phyloP scores from a whole-genome alignment of 2,329 filamentous ascomycete genomes.

The Pezicula carpinea region DNA sequence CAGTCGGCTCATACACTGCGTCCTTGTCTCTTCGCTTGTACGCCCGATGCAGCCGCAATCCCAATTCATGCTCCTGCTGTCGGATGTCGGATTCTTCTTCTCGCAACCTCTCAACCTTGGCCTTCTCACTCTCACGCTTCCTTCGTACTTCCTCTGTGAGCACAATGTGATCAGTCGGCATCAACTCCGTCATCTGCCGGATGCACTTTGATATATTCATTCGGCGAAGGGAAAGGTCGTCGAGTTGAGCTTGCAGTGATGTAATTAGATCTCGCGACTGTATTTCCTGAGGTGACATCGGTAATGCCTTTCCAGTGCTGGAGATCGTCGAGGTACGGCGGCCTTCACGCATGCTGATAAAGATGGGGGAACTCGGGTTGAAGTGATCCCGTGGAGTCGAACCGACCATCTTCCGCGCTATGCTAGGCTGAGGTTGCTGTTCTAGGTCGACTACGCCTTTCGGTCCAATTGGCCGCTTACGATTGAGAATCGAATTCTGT shows the following conservation, averaged over 20 bases:
- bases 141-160: conserved; percentile 59
- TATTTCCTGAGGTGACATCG: conserved; percentile 54
- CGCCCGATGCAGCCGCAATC: conserved; percentile 67
- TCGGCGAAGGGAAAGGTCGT: conserved; percentile 61
- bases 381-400: not conserved
- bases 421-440: conserved; percentile 7
- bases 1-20: conserved; percentile 58
- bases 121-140: conserved; percentile 51
- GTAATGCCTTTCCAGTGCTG: conserved; percentile 50
- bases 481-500: conserved; percentile 22
- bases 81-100: conserved; percentile 67
- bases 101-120: conserved; percentile 62
- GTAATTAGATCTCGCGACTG: conserved; percentile 60
- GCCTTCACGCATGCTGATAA: conserved; percentile 22
- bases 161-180: conserved; percentile 66
- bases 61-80: conserved; percentile 73
- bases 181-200: conserved; percentile 71
- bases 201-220: conserved; percentile 70
- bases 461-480: conserved; percentile 21
- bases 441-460: too few species aligned
- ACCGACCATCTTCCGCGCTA: conserved; percentile 23
- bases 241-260: conserved; percentile 60
- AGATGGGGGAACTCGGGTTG: conserved; percentile 20
- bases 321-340: conserved; percentile 12
- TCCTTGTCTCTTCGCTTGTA: conserved; percentile 71